Conservation (phyloP, 2,329 filamentous ascomycete species). For the Penicillium olsonii region DNA sequence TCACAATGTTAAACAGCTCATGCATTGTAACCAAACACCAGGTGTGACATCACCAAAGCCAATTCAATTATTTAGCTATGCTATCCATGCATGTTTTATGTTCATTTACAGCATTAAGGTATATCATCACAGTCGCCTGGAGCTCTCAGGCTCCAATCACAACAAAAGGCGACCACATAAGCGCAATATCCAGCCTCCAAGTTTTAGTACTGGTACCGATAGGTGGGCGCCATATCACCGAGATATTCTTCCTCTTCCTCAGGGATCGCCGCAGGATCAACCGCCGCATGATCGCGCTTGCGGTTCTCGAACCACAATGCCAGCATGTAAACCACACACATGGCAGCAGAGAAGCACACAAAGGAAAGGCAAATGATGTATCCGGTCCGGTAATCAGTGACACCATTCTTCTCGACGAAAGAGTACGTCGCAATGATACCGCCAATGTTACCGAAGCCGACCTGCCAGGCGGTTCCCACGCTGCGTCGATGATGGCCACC, state of each 20-base stretch:
- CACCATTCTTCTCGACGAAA: conserved; percentile 65
- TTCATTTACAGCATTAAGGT: background rate
- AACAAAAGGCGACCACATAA: background rate
- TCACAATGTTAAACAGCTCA: background rate
- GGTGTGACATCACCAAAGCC: background rate
- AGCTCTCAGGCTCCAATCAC: background rate
- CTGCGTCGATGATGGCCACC: conserved; percentile 70
- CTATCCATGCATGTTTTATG: background rate
- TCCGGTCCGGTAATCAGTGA: conserved; percentile 67
- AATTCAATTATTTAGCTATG: background rate
- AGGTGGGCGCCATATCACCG: conserved; percentile 46
- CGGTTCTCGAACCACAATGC: conserved; percentile 44
- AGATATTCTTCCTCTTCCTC: conserved; percentile 37
- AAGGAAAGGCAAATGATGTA: conserved; percentile 79
- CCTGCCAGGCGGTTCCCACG: conserved; percentile 73
- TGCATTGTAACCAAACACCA: background rate
- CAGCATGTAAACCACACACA: conserved; percentile 41
- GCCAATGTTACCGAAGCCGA: conserved; percentile 76
- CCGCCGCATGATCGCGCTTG: conserved; percentile 36
- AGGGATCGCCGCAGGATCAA: conserved; percentile 23
- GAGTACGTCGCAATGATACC: conserved; percentile 76
- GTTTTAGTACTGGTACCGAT: conserved; percentile 40
- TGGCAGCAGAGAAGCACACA: conserved; percentile 64
- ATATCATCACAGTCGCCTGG: background rate
- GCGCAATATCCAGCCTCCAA: background rate